Conservation (phyloP, 2,329 filamentous ascomycete species). For the Coniochaeta hoffmannii region DNA sequence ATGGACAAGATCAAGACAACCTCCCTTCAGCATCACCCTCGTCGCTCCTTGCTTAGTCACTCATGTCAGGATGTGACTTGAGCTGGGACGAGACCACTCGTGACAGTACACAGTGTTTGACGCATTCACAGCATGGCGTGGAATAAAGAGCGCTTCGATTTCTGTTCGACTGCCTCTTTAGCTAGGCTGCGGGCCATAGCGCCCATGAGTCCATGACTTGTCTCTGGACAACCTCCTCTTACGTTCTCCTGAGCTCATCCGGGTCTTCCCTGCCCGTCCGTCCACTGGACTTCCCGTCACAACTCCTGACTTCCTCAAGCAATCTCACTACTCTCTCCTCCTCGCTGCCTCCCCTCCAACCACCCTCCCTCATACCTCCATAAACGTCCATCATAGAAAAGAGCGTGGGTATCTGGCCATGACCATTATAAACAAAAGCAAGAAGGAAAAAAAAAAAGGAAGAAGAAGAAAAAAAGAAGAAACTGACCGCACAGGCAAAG, state of each 20-base stretch:
- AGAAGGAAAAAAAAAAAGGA: conserved; percentile 5
- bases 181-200: background rate
- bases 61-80: too few relatives aligned
- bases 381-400: conserved; percentile 1
- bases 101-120: too few relatives aligned
- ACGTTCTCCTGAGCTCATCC: background rate
- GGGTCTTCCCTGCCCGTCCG: too few relatives aligned
- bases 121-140: too few relatives aligned
- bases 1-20: background rate
- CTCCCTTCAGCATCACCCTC: too few relatives aligned
- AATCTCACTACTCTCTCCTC: too few relatives aligned
- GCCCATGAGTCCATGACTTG: background rate
- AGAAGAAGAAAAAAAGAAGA: conserved; percentile 2
- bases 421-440: conserved; percentile 3
- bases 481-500: background rate
- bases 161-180: background rate
- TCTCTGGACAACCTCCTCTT: background rate
- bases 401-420: conserved; percentile 3
- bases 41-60: too few relatives aligned
- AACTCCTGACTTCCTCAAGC: background rate
- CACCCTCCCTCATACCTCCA: background rate
- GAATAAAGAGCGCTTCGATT: background rate
- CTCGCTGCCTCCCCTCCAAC: background rate
- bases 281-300: background rate
- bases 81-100: too few relatives aligned